Base-by-base conservation (phyloP, 2,329 filamentous ascomycete species). In the Curvularia eragrostidis region DNA sequence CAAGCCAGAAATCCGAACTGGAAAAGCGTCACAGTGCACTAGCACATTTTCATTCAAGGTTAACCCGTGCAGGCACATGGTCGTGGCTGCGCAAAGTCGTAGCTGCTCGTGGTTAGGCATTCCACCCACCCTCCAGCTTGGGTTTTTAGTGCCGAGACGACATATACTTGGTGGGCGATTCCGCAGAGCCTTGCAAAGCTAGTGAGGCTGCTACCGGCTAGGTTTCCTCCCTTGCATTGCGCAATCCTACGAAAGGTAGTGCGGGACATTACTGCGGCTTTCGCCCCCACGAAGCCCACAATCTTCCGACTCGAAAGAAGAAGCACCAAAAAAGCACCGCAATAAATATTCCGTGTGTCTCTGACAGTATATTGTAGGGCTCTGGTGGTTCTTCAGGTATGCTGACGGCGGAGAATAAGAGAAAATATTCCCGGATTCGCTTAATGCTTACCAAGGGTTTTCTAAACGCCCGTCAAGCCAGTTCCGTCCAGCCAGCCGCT, bases 361-460 rank as follows among this genome's bases (percentile, higher is more conserved):
- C 15, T 21, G 2, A 19, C n/a, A 28, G n/a, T 5, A 23, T 4
- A 23, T 19, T 23, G 9, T 44, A 36, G 21, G 24, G 8, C 21
- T 19, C n/a, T 9, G 21, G n/a, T 19, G 19, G 23, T 26, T 26
- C n/a, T 12, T 19, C 32, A 23, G 36, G 18, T 12, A 23, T 19
- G n/a, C n/a, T n/a, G 9, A 32, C n/a, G 41, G 44, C 51, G 55
- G 55, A 51, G 32, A 55, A 58, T 58, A 50, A 46, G 26, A 26
- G 8, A 48, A 21, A 26, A 46, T 55, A 34, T 47, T 41, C 38
- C 56, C 43, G 43, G 50, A 5, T 47, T 49, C 46, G 43, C 47
- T 51, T 42, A 34, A 30, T 30, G 47, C 19, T 47, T 30, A 41
- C 55, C 46, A 55, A 34, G 46, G 24, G 42, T 48, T 52, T 38